Conservation (phyloP, 768 basidiomycete genomes). For the Dacryopinax spathularia region DNA sequence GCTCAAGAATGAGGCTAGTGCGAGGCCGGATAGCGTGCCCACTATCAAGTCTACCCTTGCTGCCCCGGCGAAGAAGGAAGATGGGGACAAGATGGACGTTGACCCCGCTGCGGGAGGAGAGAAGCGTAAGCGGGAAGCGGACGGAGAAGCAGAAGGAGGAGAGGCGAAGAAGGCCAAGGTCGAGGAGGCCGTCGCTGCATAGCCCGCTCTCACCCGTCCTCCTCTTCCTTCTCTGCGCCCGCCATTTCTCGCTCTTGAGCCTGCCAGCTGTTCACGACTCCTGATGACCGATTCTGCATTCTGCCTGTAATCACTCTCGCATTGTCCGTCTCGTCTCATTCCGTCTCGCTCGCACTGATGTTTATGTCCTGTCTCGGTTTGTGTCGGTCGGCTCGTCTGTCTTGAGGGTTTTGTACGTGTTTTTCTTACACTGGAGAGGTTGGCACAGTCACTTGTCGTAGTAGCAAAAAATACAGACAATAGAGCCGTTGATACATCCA, state of each 20-base stretch:
- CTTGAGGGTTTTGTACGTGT: not conserved
- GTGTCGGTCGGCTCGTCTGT: conserved; percentile 1
- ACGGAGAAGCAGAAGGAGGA: not conserved
- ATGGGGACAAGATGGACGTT: not conserved
- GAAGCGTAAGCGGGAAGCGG: conserved; percentile 8
- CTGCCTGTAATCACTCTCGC: not conserved
- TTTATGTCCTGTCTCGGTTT: too few relatives aligned
- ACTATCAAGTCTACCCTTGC: not conserved
- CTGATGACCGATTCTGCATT: too few relatives aligned
- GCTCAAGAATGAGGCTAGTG: not conserved
- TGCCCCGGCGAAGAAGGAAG: not conserved
- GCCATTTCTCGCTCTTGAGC: not conserved
- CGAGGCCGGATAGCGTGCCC: not conserved
- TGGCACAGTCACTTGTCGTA: not conserved
- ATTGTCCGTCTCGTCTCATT: too few relatives aligned
- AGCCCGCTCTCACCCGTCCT: not conserved
- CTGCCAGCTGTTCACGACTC: not conserved
- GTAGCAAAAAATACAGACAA: conserved; percentile 4
- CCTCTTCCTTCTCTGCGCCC: not conserved
- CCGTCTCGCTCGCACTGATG: too few relatives aligned
- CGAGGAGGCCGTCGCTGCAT: conserved; percentile 4
- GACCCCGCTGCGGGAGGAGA: not conserved
- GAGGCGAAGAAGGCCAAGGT: conserved; percentile 10
- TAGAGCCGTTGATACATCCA: too few relatives aligned
- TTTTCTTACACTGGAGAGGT: not conserved